Evolutionary conservation across 2,329 filamentous ascomycete genomes (phyloP).

Genomic region (Ceratocystis variospora): DNA sequence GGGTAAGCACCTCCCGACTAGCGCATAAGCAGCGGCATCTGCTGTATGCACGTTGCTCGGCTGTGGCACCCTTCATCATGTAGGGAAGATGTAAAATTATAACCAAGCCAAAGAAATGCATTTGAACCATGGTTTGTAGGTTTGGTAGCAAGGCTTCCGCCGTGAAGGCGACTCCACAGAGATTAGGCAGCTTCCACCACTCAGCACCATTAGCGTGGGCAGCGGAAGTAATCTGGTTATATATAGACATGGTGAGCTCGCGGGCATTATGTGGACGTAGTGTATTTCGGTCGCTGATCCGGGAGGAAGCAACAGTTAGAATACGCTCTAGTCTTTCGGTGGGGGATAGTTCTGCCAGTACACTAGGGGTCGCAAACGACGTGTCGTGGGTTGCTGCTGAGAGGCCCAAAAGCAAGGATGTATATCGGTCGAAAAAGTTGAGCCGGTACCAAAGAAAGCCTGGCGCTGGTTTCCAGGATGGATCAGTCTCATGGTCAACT

Average conservation of each 20-base stretch:
- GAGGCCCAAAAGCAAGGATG: conserved; percentile 39
- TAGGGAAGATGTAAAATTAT: conserved; percentile 42
- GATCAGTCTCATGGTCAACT: conserved; percentile 26
- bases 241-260: conserved; percentile 31
- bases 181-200: conserved; percentile 36
- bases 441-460: conserved; percentile 36
- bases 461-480: conserved; percentile 23
- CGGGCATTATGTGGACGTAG: conserved; percentile 26
- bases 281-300: conserved; percentile 36
- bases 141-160: conserved; percentile 36
- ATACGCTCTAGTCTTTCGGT: conserved; percentile 34
- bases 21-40: conserved; percentile 35
- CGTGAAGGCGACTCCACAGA: conserved; percentile 27
- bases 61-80: conserved; percentile 32
- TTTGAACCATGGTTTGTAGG: conserved; percentile 32
- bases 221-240: conserved; percentile 35
- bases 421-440: conserved; percentile 36
- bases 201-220: conserved; percentile 29
- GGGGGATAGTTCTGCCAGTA: conserved; percentile 25
- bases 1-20: conserved; percentile 36
- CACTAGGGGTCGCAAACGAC: conserved; percentile 26
- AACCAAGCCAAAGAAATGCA: conserved; percentile 38
- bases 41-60: conserved; percentile 34
- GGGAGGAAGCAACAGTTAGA: conserved; percentile 31
- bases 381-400: conserved; percentile 32